phyloP scores from a whole-genome alignment of 2,329 filamentous ascomycete genomes.

The Ascochyta koolunga region DNA sequence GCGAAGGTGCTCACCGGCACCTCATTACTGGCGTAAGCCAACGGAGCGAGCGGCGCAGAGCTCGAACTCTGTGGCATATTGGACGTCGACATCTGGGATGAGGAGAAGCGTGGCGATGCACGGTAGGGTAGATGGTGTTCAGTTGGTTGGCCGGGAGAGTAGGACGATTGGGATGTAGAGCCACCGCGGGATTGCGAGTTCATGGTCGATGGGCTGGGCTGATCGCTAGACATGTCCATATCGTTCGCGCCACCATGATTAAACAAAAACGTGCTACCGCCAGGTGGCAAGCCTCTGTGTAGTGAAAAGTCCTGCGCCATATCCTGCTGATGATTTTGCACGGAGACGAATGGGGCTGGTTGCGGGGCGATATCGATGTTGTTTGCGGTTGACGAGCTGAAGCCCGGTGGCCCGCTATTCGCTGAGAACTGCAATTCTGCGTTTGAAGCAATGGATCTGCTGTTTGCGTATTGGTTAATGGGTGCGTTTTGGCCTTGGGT shows the following conservation, averaged over 20 bases:
- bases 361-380: constrained; percentile 33
- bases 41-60: neutral
- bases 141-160: constrained; percentile 37
- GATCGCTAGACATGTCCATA: constrained; percentile 47
- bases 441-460: neutral
- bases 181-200: constrained; percentile 39
- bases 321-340: constrained; percentile 14
- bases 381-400: constrained; percentile 28
- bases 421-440: neutral
- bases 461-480: constrained; percentile 37
- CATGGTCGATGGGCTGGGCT: constrained; percentile 43
- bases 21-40: constrained; percentile 2
- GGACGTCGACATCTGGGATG: neutral
- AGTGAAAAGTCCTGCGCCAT: neutral
- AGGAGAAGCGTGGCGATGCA: constrained; percentile 32
- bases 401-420: constrained; percentile 28
- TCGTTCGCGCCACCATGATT: constrained; percentile 27
- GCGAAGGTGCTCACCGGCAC: constrained; percentile 16
- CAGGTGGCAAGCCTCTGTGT: neutral
- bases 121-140: constrained; percentile 39
- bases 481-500: constrained; percentile 33
- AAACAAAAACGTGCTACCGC: constrained; percentile 20
- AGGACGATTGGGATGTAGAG: constrained; percentile 45
- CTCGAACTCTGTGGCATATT: neutral
- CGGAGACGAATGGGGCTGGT: constrained; percentile 17